These are phyloP conservation scores for Castanopsis chinensis DNA, from an alignment of 306 rosid genomes.

Conservation along the genomic window DNA sequence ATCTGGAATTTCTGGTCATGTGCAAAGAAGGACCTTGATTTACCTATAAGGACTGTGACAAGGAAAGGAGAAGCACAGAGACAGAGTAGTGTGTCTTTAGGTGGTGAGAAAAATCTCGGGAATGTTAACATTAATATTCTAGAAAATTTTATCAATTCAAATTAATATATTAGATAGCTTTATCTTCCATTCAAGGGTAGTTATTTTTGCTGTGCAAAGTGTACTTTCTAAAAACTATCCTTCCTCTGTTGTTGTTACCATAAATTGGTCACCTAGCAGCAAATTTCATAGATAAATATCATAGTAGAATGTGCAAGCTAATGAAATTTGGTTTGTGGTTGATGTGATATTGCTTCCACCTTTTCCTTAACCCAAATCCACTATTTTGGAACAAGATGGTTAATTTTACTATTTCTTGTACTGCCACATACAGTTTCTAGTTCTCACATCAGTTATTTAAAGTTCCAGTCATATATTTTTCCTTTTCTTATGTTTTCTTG, in stretches of 20 bases:
- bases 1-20: background rate
- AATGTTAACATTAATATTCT: background rate
- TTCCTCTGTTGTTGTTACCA: background rate
- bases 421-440: background rate
- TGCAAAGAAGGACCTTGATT: background rate
- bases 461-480: too few relatives aligned
- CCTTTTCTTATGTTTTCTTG: too few relatives aligned
- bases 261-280: background rate
- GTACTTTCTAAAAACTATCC: background rate
- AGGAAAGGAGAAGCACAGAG: background rate
- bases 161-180: background rate
- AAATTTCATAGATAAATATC: background rate
- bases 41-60: background rate
- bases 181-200: background rate
- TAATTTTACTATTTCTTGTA: background rate
- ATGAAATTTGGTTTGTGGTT: conserved; percentile 17
- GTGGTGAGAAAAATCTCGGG: background rate
- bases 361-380: background rate
- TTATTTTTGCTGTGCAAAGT: background rate
- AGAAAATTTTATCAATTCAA: too few relatives aligned
- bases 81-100: background rate
- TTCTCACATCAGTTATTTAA: background rate
- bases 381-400: background rate
- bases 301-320: background rate
- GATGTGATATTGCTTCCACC: background rate